Conservation (phyloP, 352 stramenopile genomes). For the Elongisporangium anandrum region DNA sequence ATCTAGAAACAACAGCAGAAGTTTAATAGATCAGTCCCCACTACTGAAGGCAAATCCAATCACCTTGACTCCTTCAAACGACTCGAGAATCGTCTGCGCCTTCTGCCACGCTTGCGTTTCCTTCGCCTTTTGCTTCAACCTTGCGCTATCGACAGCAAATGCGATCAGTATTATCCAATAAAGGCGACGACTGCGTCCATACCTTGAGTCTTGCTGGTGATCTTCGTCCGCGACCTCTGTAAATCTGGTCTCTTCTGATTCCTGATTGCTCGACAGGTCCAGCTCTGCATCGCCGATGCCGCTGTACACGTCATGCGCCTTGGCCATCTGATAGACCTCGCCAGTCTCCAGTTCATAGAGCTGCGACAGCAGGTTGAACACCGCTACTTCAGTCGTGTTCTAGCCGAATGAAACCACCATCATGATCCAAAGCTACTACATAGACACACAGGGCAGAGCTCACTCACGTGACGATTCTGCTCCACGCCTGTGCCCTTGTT, state of each 20-base stretch:
- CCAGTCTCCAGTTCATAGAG: slow-evolving; percentile 90
- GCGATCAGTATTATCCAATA: not conserved
- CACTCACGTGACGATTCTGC: slow-evolving; percentile 89
- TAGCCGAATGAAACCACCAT: slow-evolving; percentile 10
- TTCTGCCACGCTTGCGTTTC: slow-evolving; percentile 29
- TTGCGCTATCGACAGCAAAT: slow-evolving; percentile 12
- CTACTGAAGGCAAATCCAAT: slow-evolving; percentile 1
- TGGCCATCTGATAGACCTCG: slow-evolving; percentile 84
- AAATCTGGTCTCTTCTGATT: slow-evolving; percentile 14
- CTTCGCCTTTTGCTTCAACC: slow-evolving; percentile 18
- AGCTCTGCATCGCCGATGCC: slow-evolving; percentile 62
- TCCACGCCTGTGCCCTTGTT: slow-evolving; percentile 92
- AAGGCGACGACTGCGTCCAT: slow-evolving; percentile 6
- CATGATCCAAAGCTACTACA: too few species aligned
- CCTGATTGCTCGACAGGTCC: slow-evolving; percentile 3
- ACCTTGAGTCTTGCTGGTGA: slow-evolving; percentile 13
- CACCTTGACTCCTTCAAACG: slow-evolving; percentile 63
- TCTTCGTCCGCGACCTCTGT: slow-evolving; percentile 25
- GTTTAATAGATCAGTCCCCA: too few species aligned
- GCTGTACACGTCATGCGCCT: slow-evolving; percentile 85
- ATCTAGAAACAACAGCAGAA: slow-evolving; percentile 30
- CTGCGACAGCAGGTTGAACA: slow-evolving; percentile 91
- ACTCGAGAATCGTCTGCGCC: slow-evolving; percentile 36
- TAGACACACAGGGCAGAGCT: not conserved
- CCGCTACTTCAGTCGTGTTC: slow-evolving; percentile 89